A percentile compares a stretch with the other conserved stretches of the same genome.
phyloP scores from a whole-genome alignment of 352 stramenopile genomes.

The Pilasporangium apinafurcum region DNA sequence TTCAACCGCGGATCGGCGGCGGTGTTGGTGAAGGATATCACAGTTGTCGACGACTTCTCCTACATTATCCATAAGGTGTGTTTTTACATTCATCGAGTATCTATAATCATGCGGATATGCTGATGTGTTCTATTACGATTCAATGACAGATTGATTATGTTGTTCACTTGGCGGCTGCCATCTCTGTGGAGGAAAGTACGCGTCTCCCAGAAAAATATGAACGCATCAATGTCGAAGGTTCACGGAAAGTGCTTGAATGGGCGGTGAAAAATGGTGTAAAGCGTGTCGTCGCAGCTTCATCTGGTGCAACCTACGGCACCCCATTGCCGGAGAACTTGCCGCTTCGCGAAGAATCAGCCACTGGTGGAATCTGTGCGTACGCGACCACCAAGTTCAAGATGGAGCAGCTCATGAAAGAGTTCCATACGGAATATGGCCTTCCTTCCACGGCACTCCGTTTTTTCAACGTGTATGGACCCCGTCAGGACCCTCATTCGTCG shows the following conservation, averaged over 20 bases:
- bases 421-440: slow-evolving; percentile 60
- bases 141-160: slow-evolving; percentile 80
- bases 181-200: slow-evolving; percentile 83
- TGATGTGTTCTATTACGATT: neutral
- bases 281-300: slow-evolving; percentile 74
- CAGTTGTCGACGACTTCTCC: slow-evolving; percentile 66
- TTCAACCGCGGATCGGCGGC: slow-evolving; percentile 69
- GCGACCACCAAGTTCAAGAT: slow-evolving; percentile 83
- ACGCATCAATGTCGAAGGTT: slow-evolving; percentile 79
- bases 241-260: slow-evolving; percentile 78
- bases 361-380: slow-evolving; percentile 74
- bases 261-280: slow-evolving; percentile 67
- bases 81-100: neutral
- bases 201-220: slow-evolving; percentile 83
- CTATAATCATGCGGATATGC: neutral
- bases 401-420: slow-evolving; percentile 73
- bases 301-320: slow-evolving; percentile 68
- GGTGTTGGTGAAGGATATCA: slow-evolving; percentile 83
- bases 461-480: slow-evolving; percentile 82
- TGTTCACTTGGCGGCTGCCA: slow-evolving; percentile 75
- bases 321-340: slow-evolving; percentile 60
- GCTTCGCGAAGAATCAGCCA: slow-evolving; percentile 64
- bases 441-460: slow-evolving; percentile 75
- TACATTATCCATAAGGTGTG: slow-evolving; percentile 75
- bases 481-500: slow-evolving; percentile 76